phyloP scores from a whole-genome alignment of 1,284 basidiomycete genomes.

The Ganoderma lucidum region DNA sequence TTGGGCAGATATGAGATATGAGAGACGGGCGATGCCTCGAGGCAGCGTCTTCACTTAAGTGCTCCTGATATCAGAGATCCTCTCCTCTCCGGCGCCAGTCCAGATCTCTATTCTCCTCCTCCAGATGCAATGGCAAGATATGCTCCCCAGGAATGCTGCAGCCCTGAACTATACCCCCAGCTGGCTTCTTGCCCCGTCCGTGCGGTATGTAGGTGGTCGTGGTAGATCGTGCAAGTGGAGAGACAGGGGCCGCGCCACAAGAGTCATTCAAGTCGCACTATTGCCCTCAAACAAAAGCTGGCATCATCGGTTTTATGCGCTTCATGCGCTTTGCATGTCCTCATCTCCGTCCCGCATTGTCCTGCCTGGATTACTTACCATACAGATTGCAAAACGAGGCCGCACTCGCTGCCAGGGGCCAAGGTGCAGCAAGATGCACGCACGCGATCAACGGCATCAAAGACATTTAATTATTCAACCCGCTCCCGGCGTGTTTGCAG shows the following conservation, averaged over 20 bases:
- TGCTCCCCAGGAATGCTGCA: background rate
- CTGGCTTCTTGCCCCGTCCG: background rate
- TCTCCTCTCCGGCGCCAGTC: too few species aligned
- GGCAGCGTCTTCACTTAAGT: conserved; percentile 27
- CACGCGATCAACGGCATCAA: conserved; percentile 23
- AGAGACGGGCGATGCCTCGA: conserved; percentile 34
- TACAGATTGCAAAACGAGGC: background rate
- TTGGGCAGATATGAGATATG: conserved; percentile 34
- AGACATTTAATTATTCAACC: conserved; percentile 13
- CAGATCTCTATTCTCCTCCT: background rate
- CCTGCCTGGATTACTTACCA: background rate
- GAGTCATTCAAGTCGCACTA: background rate
- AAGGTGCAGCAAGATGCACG: conserved; percentile 10
- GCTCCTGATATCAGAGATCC: conserved; percentile 9
- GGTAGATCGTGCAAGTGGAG: too few species aligned
- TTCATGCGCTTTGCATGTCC: conserved; percentile 12
- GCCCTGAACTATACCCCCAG: background rate
- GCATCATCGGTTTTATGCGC: conserved; percentile 14
- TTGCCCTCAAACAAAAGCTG: background rate
- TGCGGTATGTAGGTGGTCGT: background rate
- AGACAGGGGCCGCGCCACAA: background rate
- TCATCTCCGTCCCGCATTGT: conserved; percentile 1
- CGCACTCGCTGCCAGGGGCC: background rate
- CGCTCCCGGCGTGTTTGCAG: conserved; percentile 32
- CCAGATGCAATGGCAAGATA: too few species aligned